Percentiles rank a stretch among this genome's conserved stretches.
Conservation (phyloP, 192 early-diverging fungal species). For the Bifiguratus adelaidae region DNA sequence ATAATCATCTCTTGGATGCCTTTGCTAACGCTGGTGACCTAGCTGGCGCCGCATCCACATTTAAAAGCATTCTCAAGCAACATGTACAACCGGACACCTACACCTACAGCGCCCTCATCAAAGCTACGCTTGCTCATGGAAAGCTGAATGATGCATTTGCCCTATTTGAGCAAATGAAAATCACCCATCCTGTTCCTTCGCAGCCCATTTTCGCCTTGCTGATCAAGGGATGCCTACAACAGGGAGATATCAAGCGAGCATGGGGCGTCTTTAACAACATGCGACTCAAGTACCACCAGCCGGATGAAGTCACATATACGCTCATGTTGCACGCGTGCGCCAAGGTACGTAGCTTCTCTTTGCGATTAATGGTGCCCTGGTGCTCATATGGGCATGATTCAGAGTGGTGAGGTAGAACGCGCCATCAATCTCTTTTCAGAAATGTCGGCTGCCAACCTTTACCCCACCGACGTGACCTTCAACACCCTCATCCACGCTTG, state of each 20-base stretch:
- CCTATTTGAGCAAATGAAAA: constrained; percentile 74
- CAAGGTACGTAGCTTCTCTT: constrained; percentile 19
- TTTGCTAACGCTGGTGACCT: constrained; percentile 59
- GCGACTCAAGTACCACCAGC: constrained; percentile 61
- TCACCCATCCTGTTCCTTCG: constrained; percentile 33
- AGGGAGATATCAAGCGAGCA: constrained; percentile 59
- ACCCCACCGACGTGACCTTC: constrained; percentile 76
- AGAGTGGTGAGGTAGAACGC: constrained; percentile 69
- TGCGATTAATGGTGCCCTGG: not conserved
- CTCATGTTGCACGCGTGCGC: constrained; percentile 92
- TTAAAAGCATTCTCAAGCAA: constrained; percentile 39
- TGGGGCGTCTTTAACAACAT: constrained; percentile 90
- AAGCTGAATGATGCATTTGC: constrained; percentile 62
- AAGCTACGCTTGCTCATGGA: constrained; percentile 43
- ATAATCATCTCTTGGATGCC: constrained; percentile 71
- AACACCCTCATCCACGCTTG: constrained; percentile 83
- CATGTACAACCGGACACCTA: constrained; percentile 38
- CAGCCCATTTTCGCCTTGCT: constrained; percentile 67
- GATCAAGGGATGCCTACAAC: constrained; percentile 71
- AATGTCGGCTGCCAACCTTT: constrained; percentile 58
- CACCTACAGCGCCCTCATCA: constrained; percentile 62
- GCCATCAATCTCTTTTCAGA: constrained; percentile 89
- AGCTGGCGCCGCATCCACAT: constrained; percentile 45
- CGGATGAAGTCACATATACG: constrained; percentile 71
- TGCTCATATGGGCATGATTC: not conserved